Evolutionary conservation across 768 basidiomycete species (phyloP).

Genomic region (Pseudohyphozyma bogoriensis): DNA sequence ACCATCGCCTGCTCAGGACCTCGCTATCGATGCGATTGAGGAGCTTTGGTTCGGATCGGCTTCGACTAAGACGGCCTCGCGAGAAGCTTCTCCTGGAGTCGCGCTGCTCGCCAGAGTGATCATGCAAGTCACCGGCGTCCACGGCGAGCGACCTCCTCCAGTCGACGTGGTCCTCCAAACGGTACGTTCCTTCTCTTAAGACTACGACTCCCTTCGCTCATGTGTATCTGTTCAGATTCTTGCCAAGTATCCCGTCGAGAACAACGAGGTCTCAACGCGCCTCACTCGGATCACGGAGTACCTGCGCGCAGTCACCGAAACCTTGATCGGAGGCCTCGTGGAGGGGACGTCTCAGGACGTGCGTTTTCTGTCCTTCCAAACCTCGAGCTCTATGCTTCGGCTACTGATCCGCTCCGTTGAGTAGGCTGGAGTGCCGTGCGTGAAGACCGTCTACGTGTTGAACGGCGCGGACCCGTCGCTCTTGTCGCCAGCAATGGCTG

Average conservation of each 20-base stretch:
- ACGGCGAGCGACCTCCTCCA: conserved; percentile 71
- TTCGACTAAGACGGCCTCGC: not conserved
- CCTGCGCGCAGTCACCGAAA: conserved; percentile 71
- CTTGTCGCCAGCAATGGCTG: conserved; percentile 72
- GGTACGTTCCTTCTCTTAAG: conserved; percentile 27
- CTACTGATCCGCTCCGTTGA: not conserved
- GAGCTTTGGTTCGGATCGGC: conserved; percentile 67
- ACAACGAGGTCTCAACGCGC: conserved; percentile 42
- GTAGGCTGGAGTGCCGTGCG: conserved; percentile 71
- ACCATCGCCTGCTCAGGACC: too few relatives aligned
- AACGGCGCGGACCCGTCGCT: conserved; percentile 71
- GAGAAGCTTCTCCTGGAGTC: not conserved
- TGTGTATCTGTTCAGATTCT: too few relatives aligned
- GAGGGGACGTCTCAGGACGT: conserved; percentile 50
- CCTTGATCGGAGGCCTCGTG: conserved; percentile 74
- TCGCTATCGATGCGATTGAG: conserved; percentile 78
- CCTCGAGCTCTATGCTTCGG: conserved; percentile 31
- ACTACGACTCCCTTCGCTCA: not conserved
- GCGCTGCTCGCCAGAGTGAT: conserved; percentile 45
- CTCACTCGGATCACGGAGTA: conserved; percentile 15
- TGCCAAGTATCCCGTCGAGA: conserved; percentile 55
- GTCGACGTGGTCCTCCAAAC: conserved; percentile 76
- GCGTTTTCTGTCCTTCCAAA: not conserved
- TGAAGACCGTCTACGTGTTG: conserved; percentile 75
- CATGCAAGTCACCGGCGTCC: conserved; percentile 72